phyloP scores from a whole-genome alignment of 2,329 filamentous ascomycete species.

The Uncinocarpus reesii region DNA sequence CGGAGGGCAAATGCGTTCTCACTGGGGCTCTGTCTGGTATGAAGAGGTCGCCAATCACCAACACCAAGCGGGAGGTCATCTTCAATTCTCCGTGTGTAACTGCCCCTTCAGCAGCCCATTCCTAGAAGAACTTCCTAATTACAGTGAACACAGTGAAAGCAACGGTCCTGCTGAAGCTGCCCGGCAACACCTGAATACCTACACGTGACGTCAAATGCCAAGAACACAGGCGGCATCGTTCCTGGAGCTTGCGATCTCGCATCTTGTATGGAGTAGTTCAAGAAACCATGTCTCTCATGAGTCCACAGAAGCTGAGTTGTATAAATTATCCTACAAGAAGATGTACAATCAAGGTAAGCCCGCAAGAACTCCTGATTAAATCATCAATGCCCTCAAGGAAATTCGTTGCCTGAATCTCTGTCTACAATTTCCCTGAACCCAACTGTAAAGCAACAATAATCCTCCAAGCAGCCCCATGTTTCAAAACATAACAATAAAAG shows the following conservation, averaged over 20 bases:
- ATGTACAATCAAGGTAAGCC: too few relatives aligned
- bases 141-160: background rate
- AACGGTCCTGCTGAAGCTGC: background rate
- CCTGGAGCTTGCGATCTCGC: background rate
- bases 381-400: background rate
- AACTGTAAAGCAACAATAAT: background rate
- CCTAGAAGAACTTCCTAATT: background rate
- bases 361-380: too few relatives aligned
- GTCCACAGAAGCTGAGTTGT: too few relatives aligned
- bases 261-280: background rate
- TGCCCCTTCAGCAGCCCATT: slow-evolving; percentile 9
- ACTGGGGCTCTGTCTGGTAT: slow-evolving; percentile 84
- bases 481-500: background rate
- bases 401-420: slow-evolving; percentile 1
- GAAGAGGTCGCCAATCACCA: slow-evolving; percentile 87
- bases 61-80: slow-evolving; percentile 77
- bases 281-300: too few relatives aligned
- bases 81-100: slow-evolving; percentile 1
- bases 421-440: slow-evolving; percentile 2
- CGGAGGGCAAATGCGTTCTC: too few relatives aligned
- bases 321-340: too few relatives aligned
- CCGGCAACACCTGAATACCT: background rate
- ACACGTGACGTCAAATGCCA: slow-evolving; percentile 10
- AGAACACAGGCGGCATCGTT: background rate
- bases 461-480: background rate